A percentile compares a stretch with the other conserved stretches of the same genome.
These are phyloP conservation scores for Neophaeococcomyces mojaviensis DNA, from an alignment of 2,329 filamentous ascomycete species.

Conservation along the genomic window DNA sequence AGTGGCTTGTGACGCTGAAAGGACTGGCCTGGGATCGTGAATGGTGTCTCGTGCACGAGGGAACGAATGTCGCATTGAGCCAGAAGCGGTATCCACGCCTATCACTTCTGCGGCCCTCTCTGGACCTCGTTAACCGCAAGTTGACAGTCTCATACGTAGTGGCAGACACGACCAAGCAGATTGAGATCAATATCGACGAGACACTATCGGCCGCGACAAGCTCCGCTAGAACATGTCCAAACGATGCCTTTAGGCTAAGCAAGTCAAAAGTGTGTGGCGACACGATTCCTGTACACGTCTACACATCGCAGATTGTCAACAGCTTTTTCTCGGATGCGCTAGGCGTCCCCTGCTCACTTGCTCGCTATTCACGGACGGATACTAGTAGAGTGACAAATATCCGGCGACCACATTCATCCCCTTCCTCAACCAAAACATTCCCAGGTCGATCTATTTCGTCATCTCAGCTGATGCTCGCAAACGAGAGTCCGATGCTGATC, in stretches of 20 bases:
- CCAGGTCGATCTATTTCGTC: constrained; percentile 46
- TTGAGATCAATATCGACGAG: constrained; percentile 52
- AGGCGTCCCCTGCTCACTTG: constrained; percentile 72
- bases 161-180: constrained; percentile 25
- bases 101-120: constrained; percentile 67
- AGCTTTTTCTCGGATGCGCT: constrained; percentile 70
- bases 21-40: constrained; percentile 91
- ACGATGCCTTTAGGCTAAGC: constrained; percentile 28
- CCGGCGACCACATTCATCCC: constrained; percentile 27
- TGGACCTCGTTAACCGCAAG: constrained; percentile 63
- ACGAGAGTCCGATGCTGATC: constrained; percentile 86
- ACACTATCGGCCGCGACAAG: constrained; percentile 32
- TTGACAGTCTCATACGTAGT: constrained; percentile 50
- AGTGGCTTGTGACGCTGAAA: constrained; percentile 73
- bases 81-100: constrained; percentile 86
- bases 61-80: constrained; percentile 73
- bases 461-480: constrained; percentile 69
- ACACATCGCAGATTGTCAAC: constrained; percentile 58
- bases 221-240: constrained; percentile 25
- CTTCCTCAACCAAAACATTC: constrained; percentile 45
- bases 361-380: constrained; percentile 68
- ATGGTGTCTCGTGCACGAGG: constrained; percentile 87
- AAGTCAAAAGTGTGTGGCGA: constrained; percentile 78
- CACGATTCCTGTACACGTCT: constrained; percentile 61
- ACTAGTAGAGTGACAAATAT: constrained; percentile 23